These are phyloP conservation scores for Trichosanthes cucumerina DNA, from an alignment of 306 rosid species.

Conservation along the genomic window DNA sequence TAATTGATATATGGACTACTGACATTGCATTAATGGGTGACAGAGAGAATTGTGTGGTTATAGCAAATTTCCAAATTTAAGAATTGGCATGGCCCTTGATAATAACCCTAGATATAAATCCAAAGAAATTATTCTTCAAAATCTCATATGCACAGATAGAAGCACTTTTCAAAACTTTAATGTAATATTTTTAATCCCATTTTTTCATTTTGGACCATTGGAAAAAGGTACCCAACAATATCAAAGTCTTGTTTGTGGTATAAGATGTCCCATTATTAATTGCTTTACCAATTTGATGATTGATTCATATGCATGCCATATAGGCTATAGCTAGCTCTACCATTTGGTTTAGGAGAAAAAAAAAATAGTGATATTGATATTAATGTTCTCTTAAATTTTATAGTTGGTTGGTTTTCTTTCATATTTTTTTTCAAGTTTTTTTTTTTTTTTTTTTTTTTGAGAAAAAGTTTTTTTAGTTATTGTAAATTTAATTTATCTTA, in stretches of 20 bases:
- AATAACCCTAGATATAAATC: background rate
- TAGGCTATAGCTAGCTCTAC: background rate
- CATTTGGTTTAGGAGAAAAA: background rate
- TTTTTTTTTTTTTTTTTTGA: background rate
- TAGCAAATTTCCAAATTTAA: background rate
- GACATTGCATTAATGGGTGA: background rate
- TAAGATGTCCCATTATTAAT: background rate
- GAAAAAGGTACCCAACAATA: background rate
- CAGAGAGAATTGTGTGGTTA: slow-evolving; percentile 2
- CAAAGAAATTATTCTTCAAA: slow-evolving; percentile 2
- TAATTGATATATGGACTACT: background rate
- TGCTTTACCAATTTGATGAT: background rate
- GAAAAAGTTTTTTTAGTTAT: background rate
- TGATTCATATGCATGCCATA: background rate
- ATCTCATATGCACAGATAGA: slow-evolving; percentile 3
- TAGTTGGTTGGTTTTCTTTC: background rate
- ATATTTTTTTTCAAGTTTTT: too few relatives aligned
- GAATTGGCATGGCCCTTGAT: slow-evolving; percentile 4
- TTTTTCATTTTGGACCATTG: slow-evolving; percentile 4
- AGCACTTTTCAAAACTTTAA: slow-evolving; percentile 2
- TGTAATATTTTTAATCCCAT: background rate
- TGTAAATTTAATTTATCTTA: background rate
- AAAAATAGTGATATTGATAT: background rate
- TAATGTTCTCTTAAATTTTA: background rate
- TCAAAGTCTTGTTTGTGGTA: background rate